These are phyloP conservation scores for Dorcoceras hygrometricum DNA, from an alignment of 257 asterid species.

Conservation along the genomic window DNA sequence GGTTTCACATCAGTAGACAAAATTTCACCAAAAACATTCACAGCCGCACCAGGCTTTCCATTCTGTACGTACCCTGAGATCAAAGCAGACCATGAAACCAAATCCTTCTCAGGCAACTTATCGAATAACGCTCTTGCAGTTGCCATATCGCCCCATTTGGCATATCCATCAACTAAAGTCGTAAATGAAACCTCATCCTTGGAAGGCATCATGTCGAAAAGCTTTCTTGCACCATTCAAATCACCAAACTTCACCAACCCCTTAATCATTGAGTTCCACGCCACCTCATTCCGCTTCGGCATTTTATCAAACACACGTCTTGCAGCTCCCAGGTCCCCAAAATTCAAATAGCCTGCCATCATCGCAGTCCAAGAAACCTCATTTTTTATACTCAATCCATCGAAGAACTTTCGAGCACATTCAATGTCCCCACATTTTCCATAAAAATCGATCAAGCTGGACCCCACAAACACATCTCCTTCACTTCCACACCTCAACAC, in stretches of 20 bases:
- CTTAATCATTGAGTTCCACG: slow-evolving; percentile 69
- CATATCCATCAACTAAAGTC: slow-evolving; percentile 62
- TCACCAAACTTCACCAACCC: slow-evolving; percentile 62
- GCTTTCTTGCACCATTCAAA: slow-evolving; percentile 41
- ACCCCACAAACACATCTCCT: slow-evolving; percentile 51
- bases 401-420: slow-evolving; percentile 55
- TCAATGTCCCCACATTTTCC: slow-evolving; percentile 62
- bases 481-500: slow-evolving; percentile 51
- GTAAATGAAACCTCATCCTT: slow-evolving; percentile 53
- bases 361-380: slow-evolving; percentile 74
- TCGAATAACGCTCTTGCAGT: slow-evolving; percentile 64
- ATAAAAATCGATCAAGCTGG: slow-evolving; percentile 67
- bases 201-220: slow-evolving; percentile 54
- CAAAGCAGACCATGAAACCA: slow-evolving; percentile 67
- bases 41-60: slow-evolving; percentile 55
- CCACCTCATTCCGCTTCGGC: slow-evolving; percentile 50
- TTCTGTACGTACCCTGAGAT: slow-evolving; percentile 72
- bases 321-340: slow-evolving; percentile 43
- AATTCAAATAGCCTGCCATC: slow-evolving; percentile 49
- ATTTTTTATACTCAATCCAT: slow-evolving; percentile 49
- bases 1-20: slow-evolving; percentile 40
- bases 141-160: slow-evolving; percentile 65
- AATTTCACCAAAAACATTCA: slow-evolving; percentile 52
- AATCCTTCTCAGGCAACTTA: slow-evolving; percentile 44
- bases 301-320: slow-evolving; percentile 53